Percentiles rank a stretch among this genome's conserved stretches.
These are phyloP conservation scores for Vaccinium corymbosum DNA, from an alignment of 148 eudicot genomes.

Conservation along the genomic window DNA sequence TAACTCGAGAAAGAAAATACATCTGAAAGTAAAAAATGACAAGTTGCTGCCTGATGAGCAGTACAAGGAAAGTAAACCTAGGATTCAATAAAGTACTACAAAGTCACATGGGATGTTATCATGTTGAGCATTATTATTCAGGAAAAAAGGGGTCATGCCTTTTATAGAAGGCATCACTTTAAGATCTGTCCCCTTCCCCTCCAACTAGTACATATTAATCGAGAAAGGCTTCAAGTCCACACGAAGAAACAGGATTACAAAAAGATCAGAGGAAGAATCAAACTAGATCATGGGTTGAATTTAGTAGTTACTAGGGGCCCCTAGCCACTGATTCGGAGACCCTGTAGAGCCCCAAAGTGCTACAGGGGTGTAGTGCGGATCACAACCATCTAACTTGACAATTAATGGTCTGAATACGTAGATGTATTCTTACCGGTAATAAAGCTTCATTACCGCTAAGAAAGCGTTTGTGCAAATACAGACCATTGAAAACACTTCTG, in stretches of 20 bases:
- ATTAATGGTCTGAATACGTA: no score
- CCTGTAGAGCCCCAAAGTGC: no score
- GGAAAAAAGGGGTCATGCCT: neutral
- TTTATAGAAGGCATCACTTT: neutral
- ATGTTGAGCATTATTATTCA: neutral
- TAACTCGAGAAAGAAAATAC: neutral
- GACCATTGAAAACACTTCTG: no score
- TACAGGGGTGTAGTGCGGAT: no score
- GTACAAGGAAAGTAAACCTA: neutral
- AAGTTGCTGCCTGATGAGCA: neutral
- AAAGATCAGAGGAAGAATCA: neutral
- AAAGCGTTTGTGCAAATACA: no score
- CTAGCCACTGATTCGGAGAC: neutral
- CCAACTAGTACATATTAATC: neutral
- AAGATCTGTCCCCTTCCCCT: neutral
- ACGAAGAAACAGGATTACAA: neutral
- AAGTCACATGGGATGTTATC: neutral
- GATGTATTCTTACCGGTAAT: no score
- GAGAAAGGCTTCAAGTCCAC: neutral
- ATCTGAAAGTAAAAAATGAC: neutral
- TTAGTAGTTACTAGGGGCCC: neutral
- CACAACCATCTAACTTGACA: no score
- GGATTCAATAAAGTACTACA: neutral
- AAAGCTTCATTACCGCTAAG: no score
- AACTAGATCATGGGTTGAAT: neutral